Percentiles rank a stretch among this genome's conserved stretches.
Conservation (phyloP, 352 stramenopile genomes). For the Phytophthora idaei region DNA sequence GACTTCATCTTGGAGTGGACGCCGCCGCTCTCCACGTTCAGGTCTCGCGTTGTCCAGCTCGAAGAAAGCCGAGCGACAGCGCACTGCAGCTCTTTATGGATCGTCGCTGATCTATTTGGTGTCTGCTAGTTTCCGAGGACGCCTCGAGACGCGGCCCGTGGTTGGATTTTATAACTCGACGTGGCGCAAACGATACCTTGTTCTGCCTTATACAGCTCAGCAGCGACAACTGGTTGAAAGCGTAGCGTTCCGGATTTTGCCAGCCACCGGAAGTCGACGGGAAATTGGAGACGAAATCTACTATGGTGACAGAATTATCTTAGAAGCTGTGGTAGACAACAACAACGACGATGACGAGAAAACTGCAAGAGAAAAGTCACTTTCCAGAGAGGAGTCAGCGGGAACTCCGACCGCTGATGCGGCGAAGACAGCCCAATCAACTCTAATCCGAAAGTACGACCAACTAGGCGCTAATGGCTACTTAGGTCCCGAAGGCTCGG, state of each 20-base stretch:
- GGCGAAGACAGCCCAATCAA: constrained; percentile 23
- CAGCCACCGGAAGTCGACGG: constrained; percentile 55
- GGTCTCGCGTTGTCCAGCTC: constrained; percentile 18
- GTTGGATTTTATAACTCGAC: constrained; percentile 83
- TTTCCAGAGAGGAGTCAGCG: constrained; percentile 22
- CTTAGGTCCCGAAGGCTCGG: constrained; percentile 75
- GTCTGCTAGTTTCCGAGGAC: constrained; percentile 75
- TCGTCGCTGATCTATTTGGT: constrained; percentile 74
- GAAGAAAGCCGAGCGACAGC: constrained; percentile 38
- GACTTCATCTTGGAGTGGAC: constrained; percentile 33
- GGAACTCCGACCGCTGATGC: constrained; percentile 10
- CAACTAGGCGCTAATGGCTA: constrained; percentile 81
- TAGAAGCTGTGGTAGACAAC: constrained; percentile 56
- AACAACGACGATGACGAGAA: constrained; percentile 19
- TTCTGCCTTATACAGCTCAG: constrained; percentile 74
- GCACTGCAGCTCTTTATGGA: constrained; percentile 62
- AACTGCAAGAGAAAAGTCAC: constrained; percentile 20
- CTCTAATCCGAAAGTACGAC: constrained; percentile 78
- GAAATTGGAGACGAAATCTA: constrained; percentile 72
- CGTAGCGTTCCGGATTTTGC: constrained; percentile 78
- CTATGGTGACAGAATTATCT: constrained; percentile 76
- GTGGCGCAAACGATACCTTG: constrained; percentile 84
- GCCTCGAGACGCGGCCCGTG: constrained; percentile 71
- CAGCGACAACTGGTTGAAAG: constrained; percentile 73
- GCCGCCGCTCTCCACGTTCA: constrained; percentile 21